A percentile compares a stretch with the other conserved stretches of the same genome.
phyloP scores from a whole-genome alignment of 306 rosid species.

The Castanopsis chinensis region DNA sequence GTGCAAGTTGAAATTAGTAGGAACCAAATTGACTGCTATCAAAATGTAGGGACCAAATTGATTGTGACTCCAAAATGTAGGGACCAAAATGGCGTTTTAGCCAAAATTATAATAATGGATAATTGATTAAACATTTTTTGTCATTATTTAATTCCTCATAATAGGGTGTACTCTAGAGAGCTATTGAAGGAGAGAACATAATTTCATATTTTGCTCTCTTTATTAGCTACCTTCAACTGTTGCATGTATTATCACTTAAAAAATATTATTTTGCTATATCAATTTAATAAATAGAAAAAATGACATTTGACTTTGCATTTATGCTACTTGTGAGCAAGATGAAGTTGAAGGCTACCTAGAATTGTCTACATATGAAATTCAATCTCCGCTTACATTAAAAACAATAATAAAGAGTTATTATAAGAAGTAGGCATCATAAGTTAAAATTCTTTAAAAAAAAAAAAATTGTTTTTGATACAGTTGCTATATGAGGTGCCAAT shows the following conservation, averaged over 20 bases:
- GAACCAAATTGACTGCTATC: no score
- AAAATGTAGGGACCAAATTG: no score
- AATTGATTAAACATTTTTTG: constrained; percentile 4
- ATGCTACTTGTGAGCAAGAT: constrained; percentile 44
- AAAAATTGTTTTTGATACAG: no score
- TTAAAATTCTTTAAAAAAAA: no score
- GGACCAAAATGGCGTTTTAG: no score
- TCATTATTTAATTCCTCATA: constrained; percentile 68
- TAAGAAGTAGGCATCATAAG: no score
- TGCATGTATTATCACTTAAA: not conserved
- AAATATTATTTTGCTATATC: not conserved
- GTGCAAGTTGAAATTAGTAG: no score
- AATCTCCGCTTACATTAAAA: no score
- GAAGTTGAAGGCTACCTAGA: constrained; percentile 98
- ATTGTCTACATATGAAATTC: constrained; percentile 55
- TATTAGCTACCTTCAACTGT: not conserved
- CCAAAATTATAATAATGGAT: not conserved
- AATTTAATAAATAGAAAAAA: constrained; percentile 1
- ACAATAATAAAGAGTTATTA: no score
- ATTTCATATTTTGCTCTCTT: constrained; percentile 8
- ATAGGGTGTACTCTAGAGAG: constrained; percentile 89
- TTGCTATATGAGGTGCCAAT: no score
- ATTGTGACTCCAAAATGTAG: no score
- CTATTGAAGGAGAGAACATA: constrained; percentile 87
- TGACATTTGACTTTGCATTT: constrained; percentile 7